Base-by-base conservation (phyloP, 2,329 filamentous ascomycete genomes). In the Aspergillus fumigatus region DNA sequence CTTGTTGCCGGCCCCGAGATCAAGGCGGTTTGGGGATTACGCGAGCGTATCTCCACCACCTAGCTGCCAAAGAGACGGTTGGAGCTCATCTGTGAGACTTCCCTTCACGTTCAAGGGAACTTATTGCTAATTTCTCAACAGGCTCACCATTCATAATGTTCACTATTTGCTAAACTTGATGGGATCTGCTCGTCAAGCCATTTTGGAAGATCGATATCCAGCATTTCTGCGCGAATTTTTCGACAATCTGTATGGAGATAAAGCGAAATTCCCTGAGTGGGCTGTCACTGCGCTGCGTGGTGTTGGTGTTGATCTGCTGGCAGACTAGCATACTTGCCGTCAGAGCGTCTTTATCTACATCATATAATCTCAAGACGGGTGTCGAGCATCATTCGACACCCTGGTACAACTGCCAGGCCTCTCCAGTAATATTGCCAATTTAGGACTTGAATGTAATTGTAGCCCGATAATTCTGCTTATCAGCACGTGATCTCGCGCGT, bases 141-240 rank as follows among this genome's bases (percentile, higher is more conserved):
- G 90, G 25, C 78, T 99, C 54, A 96, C 91, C 0, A 91, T 97
- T 69, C 94, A 99, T 74, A 99, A 99, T 70, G 90, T 99, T 26
- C 91, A 92, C 77, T 96, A 96, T 69, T 85, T 96, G 71, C 80
- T 99, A 53, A 83, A 88, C 58, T 77, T 99, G 65, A 97, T 97
- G 92, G 79, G 82, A 21, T 78, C 83, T 58, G 83, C 86, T 11
- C 83, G 93, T 58, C 80, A 89, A 60, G 86, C 94, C 17, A 91
- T 97, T 60, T 77, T 96, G 7, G 88, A 88, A 59, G 92, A 96
- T 70, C 76, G 80, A 52, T 97, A 88, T 71, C 92, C 94, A 1
- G 82, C 79, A 1, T 96, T 94, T 66, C 71, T 97, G 59, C 85
- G 79, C 63, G 75, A 82, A 35, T 97, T 96, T 77, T 99, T 99